phyloP scores from a whole-genome alignment of 176 grass and related monocot species.

The Oryza meridionalis region DNA sequence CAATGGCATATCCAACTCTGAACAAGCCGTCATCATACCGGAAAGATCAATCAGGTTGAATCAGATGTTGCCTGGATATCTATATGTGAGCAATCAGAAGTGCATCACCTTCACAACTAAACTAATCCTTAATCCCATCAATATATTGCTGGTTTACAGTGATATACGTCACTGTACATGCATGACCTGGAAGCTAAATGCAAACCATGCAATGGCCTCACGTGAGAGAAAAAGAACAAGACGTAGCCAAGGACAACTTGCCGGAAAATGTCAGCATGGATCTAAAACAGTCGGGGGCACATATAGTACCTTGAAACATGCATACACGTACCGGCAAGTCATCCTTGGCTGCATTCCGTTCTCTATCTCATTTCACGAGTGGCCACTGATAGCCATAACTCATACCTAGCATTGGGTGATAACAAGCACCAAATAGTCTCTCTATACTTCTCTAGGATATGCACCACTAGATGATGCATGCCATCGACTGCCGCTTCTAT shows the following conservation, averaged over 20 bases:
- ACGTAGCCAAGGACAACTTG: slow-evolving; percentile 88
- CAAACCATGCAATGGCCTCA: slow-evolving; percentile 45
- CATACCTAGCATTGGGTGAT: neutral
- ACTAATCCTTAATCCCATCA: neutral
- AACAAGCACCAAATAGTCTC: slow-evolving; percentile 14
- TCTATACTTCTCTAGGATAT: slow-evolving; percentile 8
- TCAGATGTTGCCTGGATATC: neutral
- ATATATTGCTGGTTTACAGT: neutral
- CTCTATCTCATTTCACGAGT: slow-evolving; percentile 64
- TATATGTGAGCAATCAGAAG: neutral
- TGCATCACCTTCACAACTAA: neutral
- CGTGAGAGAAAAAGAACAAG: slow-evolving; percentile 77
- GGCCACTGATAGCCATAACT: slow-evolving; percentile 36
- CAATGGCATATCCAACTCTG: neutral
- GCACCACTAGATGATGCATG: neutral
- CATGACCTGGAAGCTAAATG: neutral
- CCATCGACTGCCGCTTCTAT: slow-evolving; percentile 8
- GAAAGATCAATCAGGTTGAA: neutral
- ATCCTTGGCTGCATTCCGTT: slow-evolving; percentile 85
- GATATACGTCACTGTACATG: neutral
- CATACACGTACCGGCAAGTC: slow-evolving; percentile 61
- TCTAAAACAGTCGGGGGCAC: slow-evolving; percentile 6
- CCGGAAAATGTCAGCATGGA: slow-evolving; percentile 41
- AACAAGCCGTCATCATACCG: neutral
- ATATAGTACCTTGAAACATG: neutral